phyloP scores from a whole-genome alignment of 176 grass and related monocot species.

The Bromus sterilis region DNA sequence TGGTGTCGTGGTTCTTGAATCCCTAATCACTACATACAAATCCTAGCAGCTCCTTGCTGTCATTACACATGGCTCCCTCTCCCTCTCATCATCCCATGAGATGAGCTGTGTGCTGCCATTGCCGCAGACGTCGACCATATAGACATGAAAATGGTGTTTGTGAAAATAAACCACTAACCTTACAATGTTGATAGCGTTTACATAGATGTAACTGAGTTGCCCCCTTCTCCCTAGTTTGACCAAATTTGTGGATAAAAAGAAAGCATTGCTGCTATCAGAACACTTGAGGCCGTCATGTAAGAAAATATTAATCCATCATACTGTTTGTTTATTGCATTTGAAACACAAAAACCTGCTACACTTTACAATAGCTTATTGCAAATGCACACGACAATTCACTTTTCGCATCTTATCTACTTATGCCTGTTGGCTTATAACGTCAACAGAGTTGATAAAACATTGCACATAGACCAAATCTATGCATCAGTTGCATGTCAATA shows the following conservation, averaged over 20 bases:
- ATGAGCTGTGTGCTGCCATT: no score
- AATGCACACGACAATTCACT: background rate
- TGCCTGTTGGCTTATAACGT: background rate
- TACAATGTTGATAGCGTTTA: no score
- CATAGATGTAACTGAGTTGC: background rate
- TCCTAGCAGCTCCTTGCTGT: no score
- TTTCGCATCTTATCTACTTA: background rate
- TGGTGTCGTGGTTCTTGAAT: no score
- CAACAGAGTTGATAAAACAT: background rate
- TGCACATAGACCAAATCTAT: background rate
- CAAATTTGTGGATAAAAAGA: background rate
- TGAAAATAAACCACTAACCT: no score
- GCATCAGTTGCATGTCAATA: slow-evolving; percentile 7
- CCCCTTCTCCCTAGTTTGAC: background rate
- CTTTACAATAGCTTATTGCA: background rate
- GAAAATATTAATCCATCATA: background rate
- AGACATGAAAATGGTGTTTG: no score
- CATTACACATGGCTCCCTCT: no score
- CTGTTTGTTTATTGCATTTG: background rate
- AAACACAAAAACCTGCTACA: background rate
- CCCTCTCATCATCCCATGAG: no score
- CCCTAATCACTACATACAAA: no score
- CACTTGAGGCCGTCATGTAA: background rate
- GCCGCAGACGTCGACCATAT: no score
- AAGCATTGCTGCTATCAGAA: background rate